Evolutionary conservation across 768 basidiomycete species (phyloP), one percentile per base, ranked within the genome.

Genomic region (Tulasnella calospora): DNA sequence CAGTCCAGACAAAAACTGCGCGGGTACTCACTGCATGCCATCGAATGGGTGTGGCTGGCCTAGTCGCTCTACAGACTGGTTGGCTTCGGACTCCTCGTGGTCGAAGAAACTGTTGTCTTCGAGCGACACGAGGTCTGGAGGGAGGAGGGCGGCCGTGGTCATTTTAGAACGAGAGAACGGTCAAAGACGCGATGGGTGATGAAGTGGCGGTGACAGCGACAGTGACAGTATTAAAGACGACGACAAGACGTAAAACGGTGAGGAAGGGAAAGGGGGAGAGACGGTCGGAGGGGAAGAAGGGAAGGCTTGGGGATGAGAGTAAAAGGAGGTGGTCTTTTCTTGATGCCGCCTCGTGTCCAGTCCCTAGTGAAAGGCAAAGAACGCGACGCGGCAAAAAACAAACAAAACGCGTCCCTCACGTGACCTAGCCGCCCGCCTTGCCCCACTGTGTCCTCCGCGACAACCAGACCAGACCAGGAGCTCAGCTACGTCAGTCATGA

Each of bases 331-430:
- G 61, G 61, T 67, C 61, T 67, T 67, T 67, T 67, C 61, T 67
- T 67, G 27, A 27, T 27, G 27, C 30, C 61, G 61, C 61, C 61
- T 67, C 61, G 61, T 67, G 61, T 33, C 51, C 33, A 67, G 61
- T 67, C 61, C 61, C 33, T 30, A 67, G 61, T 67, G 61, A 67
- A 67, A 67, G 61, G 61, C 61, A 67, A 67, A 67, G 61, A 19
- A 67, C 61, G 61, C 61, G 61, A 67, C 71, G 71, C 71, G 33
- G 35, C 71, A 35, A 72, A 72, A 72, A 72, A 72, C 71, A 72
- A 72, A 72, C 36, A 72, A 40, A 72, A 72, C 44, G 71, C 38
- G 44, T 40, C 36, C 36, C 44, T 40, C 71, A 72, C 71, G 71
- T 72, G 71, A 72, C 71, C 33, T 72, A 72, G 38, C 35, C 71